Evolutionary conservation across 345 rosid genomes (phyloP), one percentile per base, ranked within the genome.

Genomic region (Hypericum perforatum): DNA sequence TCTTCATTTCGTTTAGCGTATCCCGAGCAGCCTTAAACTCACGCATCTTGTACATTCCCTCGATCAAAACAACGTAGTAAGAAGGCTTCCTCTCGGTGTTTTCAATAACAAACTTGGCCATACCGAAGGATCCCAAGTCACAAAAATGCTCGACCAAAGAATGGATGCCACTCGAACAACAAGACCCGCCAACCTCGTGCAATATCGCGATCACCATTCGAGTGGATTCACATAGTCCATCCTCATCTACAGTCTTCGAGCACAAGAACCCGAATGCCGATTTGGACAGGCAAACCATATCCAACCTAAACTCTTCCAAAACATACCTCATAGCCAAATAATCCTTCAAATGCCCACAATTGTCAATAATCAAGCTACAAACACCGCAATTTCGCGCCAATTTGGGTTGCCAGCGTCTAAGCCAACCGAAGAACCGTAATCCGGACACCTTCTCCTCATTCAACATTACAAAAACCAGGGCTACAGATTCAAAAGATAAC

Each of bases 341-440:
- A 71, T 80, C 72, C 56, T 64, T 66, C 49, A 68, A 63, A 40
- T 63, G 62, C 49, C 82, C 86, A 11, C 86, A 77, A 64, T 80
- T 80, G 64, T 70, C 70, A 60, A 80, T 41, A 42, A 70, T 62
- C 48, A 80, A 66, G 63, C 80, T 72, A 60, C 74, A 74, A 29
- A 74, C 46, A 12, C 70, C 72, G 51, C 65, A 62, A 51, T 72
- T 46, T 41, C 42, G 0, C 16, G 22, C 53, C 52, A 65, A 59
- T 42, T 61, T 59, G 0, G 78, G 82, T 43, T 54, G 63, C 13
- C 44, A 53, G 6, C 12, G 6, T 29, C 51, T 56, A 41, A 70
- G 22, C 82, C 82, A 80, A 49, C 40, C 39, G 60, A 75, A 69
- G 61, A 77, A 80, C 22, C 65, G 62, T 45, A 77, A 60, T 16